These are phyloP conservation scores for Aspergillus fumigatiaffinis DNA, from an alignment of 2,329 filamentous ascomycete genomes.

Conservation along the genomic window DNA sequence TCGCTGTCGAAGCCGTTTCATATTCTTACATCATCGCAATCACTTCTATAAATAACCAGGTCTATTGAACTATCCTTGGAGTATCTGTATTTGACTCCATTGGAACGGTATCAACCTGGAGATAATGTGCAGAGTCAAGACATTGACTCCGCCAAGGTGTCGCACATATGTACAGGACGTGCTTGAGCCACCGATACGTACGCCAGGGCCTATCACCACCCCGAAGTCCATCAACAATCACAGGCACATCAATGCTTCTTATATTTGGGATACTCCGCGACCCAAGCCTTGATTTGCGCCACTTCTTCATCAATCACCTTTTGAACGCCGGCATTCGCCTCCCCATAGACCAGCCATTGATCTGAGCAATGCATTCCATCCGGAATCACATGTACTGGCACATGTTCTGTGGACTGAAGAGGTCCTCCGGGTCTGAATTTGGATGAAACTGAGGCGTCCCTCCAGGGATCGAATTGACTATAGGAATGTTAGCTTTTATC, in stretches of 20 bases:
- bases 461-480: constrained; percentile 58
- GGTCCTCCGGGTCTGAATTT: constrained; percentile 54
- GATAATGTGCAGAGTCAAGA: too few species aligned
- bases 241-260: not conserved
- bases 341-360: constrained; percentile 45
- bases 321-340: constrained; percentile 46
- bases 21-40: too few species aligned
- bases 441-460: constrained; percentile 51
- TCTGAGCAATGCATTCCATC: constrained; percentile 56
- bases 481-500: not conserved
- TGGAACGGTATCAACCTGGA: too few species aligned
- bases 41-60: too few species aligned
- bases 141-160: too few species aligned
- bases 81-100: too few species aligned
- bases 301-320: constrained; percentile 50
- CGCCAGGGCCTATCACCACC: too few species aligned
- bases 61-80: too few species aligned
- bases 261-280: not conserved
- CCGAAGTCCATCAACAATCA: not conserved
- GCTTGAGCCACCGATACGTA: too few species aligned
- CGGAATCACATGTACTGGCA: constrained; percentile 53
- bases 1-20: too few species aligned
- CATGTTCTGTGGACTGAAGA: constrained; percentile 42
- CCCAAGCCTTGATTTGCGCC: constrained; percentile 41
- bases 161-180: too few species aligned